Conservation (phyloP, 2,329 filamentous ascomycete species). For the Penicillium hesseltinei region DNA sequence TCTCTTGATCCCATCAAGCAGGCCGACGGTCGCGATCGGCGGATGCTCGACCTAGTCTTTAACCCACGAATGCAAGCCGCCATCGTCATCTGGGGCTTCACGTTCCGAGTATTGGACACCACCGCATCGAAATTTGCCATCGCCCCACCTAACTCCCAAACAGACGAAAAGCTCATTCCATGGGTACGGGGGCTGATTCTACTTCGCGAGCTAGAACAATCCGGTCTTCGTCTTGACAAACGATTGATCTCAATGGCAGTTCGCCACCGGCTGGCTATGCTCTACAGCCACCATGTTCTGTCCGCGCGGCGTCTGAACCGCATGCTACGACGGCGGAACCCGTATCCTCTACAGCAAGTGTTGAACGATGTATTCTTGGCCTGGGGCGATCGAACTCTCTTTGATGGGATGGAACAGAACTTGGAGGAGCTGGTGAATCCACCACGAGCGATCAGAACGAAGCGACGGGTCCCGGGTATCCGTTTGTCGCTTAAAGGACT, state of each 20-base stretch:
- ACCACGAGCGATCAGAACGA: conserved; percentile 11
- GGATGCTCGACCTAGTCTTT: conserved; percentile 44
- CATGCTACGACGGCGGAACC: conserved; percentile 37
- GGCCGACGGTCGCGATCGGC: conserved; percentile 14
- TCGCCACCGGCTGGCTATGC: conserved; percentile 36
- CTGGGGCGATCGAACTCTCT: conserved; percentile 35
- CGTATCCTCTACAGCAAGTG: conserved; percentile 32
- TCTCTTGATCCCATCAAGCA: background rate
- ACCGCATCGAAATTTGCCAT: conserved; percentile 19
- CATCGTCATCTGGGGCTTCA: conserved; percentile 53
- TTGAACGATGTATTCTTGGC: conserved; percentile 34
- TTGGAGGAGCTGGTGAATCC: conserved; percentile 27
- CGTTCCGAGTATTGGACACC: conserved; percentile 26
- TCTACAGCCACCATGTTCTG: conserved; percentile 34
- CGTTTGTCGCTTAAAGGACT: conserved; percentile 10
- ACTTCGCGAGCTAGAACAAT: conserved; percentile 37
- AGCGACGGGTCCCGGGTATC: conserved; percentile 8
- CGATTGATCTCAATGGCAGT: conserved; percentile 34
- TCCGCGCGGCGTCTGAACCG: conserved; percentile 37
- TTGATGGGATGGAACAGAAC: conserved; percentile 25
- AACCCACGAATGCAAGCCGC: conserved; percentile 44
- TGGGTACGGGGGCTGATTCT: conserved; percentile 43
- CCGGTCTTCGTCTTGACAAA: conserved; percentile 35
- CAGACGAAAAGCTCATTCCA: conserved; percentile 30
- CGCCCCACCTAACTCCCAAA: conserved; percentile 11